phyloP scores from a whole-genome alignment of 2,329 filamentous ascomycete species.

The Aureobasidium sp. region DNA sequence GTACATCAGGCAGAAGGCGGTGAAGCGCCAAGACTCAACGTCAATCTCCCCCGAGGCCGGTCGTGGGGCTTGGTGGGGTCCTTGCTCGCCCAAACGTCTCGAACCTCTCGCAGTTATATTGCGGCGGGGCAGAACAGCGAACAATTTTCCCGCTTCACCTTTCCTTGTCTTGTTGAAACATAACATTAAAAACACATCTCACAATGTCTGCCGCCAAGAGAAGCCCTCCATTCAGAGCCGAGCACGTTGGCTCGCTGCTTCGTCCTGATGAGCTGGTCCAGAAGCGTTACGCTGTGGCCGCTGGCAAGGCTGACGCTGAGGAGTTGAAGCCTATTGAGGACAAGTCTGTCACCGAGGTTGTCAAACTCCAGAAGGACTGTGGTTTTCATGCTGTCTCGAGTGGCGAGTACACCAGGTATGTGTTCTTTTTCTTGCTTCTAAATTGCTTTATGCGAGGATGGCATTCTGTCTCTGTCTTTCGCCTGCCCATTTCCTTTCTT shows the following conservation, averaged over 20 bases:
- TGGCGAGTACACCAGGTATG: conserved; percentile 28
- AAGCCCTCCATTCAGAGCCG: conserved; percentile 57
- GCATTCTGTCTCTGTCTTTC: too few relatives aligned
- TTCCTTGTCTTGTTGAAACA: neutral
- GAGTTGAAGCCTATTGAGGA: conserved; percentile 27
- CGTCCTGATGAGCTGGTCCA: conserved; percentile 57
- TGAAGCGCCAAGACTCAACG: neutral
- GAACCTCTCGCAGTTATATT: conserved; percentile 2
- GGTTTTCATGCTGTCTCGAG: conserved; percentile 28
- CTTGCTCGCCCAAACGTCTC: neutral
- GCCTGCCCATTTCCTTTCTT: too few relatives aligned
- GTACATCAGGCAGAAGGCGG: neutral
- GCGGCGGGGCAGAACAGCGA: neutral
- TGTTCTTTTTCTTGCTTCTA: neutral
- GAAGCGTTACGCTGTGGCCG: conserved; percentile 46
- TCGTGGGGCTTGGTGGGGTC: conserved; percentile 12
- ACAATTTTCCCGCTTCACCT: conserved; percentile 1
- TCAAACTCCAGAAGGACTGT: conserved; percentile 28
- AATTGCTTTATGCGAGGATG: neutral
- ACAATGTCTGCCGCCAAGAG: conserved; percentile 11
- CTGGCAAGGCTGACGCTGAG: conserved; percentile 22
- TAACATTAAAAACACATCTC: neutral
- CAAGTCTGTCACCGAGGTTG: conserved; percentile 27
- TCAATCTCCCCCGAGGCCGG: neutral
- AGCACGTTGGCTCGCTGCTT: conserved; percentile 66